Base-by-base conservation (phyloP, 2,329 filamentous ascomycete genomes). In the Fusarium xyrophilum region DNA sequence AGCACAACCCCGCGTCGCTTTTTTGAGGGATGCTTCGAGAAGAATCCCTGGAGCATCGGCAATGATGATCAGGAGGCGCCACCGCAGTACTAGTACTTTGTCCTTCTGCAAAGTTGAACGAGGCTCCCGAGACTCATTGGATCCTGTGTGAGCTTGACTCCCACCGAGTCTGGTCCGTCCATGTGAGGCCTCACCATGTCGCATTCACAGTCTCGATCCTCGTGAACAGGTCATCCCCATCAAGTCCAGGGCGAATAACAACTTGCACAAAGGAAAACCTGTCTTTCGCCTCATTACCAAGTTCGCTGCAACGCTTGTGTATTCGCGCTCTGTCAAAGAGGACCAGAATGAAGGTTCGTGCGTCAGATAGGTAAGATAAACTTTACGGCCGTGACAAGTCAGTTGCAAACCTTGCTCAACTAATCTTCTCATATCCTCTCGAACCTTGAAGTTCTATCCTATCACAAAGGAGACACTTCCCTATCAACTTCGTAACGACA, bases 271-370 rank as follows among this genome's bases (percentile, higher is more conserved):
- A 43, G 23, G 3, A 6, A 25, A 14, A 5, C 3, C 0, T n/a
- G 12, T 10, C 14, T 11, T 23, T 40, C 3, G 10, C 11, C 13
- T n/a, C 23, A 4, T 6, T 5, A 3, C 1, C 4, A 2, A 7
- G 10, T 25, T 43, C 12, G 8, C 12, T 43, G 14, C 15, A 7
- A 43, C 4, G 17, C 11, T 10, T 9, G 5, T 43, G 7, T 7
- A 10, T 44, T 1, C 12, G 5, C 14, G 3, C 19, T 14, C 6
- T 6, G 3, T 3, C 5, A 14, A 2, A n/a, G 40, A 1, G 7
- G 12, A n/a, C 9, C 3, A 28, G 11, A 44, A 44, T 8, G 5
- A 6, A 12, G 3, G 25, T 19, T 3, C 8, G 8, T 19, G 5
- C 8, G 8, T 44, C 13, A 28, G 12, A 5, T 19, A 27, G 4